These are phyloP conservation scores for Ampelocalamus luodianensis DNA, from an alignment of 176 grass and related monocot genomes.

Conservation along the genomic window DNA sequence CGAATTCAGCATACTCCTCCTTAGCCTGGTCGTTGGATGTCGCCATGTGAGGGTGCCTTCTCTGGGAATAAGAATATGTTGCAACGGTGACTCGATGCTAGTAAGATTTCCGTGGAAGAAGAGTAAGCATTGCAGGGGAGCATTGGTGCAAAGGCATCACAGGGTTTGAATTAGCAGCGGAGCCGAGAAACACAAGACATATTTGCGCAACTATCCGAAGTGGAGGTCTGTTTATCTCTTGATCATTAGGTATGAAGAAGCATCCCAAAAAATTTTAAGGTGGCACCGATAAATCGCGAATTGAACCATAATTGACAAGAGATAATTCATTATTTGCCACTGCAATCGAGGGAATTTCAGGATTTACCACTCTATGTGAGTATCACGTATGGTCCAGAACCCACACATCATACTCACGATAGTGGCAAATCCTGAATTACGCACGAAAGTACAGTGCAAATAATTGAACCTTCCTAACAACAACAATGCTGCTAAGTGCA, in stretches of 20 bases:
- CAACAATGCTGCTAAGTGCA: no score
- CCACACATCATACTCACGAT: no score
- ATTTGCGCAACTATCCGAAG: neutral
- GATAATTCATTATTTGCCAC: no score
- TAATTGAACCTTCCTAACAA: no score
- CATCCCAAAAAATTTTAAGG: neutral
- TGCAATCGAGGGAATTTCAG: no score
- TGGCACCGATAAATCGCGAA: neutral
- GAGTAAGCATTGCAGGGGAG: neutral
- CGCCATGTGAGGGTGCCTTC: constrained; percentile 38
- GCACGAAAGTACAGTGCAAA: no score
- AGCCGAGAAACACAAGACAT: neutral
- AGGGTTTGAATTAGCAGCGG: neutral
- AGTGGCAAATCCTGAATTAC: no score
- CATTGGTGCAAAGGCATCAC: neutral
- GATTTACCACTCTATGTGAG: no score
- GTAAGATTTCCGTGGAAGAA: neutral
- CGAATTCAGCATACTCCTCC: constrained; percentile 54
- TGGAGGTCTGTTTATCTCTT: neutral
- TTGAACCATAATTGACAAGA: no score
- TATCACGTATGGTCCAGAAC: no score
- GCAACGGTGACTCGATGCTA: neutral
- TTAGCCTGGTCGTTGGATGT: constrained; percentile 38
- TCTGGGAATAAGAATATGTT: neutral
- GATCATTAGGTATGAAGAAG: neutral